These are phyloP conservation scores for Xylaria grammica DNA, from an alignment of 495 filamentous ascomycete species.

Conservation along the genomic window DNA sequence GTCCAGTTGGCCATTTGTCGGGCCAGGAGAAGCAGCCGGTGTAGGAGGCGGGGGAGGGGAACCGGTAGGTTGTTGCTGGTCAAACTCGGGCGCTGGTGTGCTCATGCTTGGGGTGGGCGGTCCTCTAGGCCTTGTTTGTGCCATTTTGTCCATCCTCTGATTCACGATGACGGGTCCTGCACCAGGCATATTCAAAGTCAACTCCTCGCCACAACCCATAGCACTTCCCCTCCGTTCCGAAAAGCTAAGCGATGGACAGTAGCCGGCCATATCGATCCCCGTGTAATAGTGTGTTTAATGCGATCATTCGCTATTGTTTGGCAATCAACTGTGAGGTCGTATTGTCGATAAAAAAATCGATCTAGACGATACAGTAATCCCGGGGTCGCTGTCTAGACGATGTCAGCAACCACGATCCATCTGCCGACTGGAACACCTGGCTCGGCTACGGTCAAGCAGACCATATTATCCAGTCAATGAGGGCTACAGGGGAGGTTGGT, in stretches of 20 bases:
- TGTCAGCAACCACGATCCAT: slow-evolving; percentile 5
- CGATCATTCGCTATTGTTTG: slow-evolving; percentile 19
- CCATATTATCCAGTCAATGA: neutral
- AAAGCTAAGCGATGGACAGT: slow-evolving; percentile 46
- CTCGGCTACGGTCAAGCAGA: neutral
- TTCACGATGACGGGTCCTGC: slow-evolving; percentile 35
- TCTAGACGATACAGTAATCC: neutral
- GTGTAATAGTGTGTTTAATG: neutral
- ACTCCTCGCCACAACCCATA: slow-evolving; percentile 46
- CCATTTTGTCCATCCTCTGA: slow-evolving; percentile 53
- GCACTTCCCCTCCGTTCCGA: slow-evolving; percentile 50
- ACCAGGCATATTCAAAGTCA: slow-evolving; percentile 49
- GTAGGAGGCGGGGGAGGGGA: slow-evolving; percentile 62
- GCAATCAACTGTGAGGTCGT: neutral
- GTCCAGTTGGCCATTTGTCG: slow-evolving; percentile 55
- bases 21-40: slow-evolving; percentile 61
- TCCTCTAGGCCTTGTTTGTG: slow-evolving; percentile 52
- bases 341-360: slow-evolving; percentile 1
- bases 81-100: slow-evolving; percentile 61
- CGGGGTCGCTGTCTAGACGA: slow-evolving; percentile 2
- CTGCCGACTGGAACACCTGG: neutral
- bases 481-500: slow-evolving; percentile 12
- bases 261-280: slow-evolving; percentile 42
- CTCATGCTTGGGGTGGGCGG: slow-evolving; percentile 64
- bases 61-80: slow-evolving; percentile 53